Base-by-base conservation (phyloP, 2,329 filamentous ascomycete species). In the Fusarium sp. region DNA sequence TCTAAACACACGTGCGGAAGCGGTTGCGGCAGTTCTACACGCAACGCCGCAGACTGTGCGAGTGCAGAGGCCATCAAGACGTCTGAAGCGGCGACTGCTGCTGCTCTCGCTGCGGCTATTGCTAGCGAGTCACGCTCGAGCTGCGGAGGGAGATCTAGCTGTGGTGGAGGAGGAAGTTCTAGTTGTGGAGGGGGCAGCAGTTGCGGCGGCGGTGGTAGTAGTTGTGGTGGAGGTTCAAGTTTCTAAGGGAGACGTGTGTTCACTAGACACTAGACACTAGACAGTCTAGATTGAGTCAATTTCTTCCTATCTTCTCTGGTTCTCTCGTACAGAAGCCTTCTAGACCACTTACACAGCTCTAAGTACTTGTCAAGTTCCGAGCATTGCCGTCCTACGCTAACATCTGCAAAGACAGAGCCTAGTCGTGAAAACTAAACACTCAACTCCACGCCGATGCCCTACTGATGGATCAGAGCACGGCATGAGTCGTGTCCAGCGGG, bases 11-110 rank as follows among this genome's bases (percentile, higher is more conserved):
- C 26, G 29, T 67, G 60, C 13, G 64, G 49, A 29, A 54, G 64
- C 11, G 60, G 52, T 24, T 67, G 64, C 13, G 64, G 64, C 35
- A 67, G 56, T 49, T 28, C 56, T 9, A 41, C 39, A 5, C 53
- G 56, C 36, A 36, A 56, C 7, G 40, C 46, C 10, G 54, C 59
- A 4, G 50, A 61, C 10, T 67, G 64, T 46, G 64, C 54, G 5
- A 67, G 64, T 29, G 43, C 34, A 13, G 64, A 64, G 42, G 46
- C 48, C 12, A 45, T 64, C 42, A 63, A 32, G 28, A 39, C 35
- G 10, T 42, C 49, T 24, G 62, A 66, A 29, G 31, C 38, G 31
- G 45, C 61, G 9, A 34, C 53, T 39, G 42, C 49, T 45, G 42
- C 41, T 38, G 40, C 54, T 35, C 15, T 42, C n/a, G 43, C 43